Percentiles rank a stretch among this genome's conserved stretches.
Evolutionary conservation across 148 eudicot genomes (phyloP).

Genomic region (Rhododendron vialii): DNA sequence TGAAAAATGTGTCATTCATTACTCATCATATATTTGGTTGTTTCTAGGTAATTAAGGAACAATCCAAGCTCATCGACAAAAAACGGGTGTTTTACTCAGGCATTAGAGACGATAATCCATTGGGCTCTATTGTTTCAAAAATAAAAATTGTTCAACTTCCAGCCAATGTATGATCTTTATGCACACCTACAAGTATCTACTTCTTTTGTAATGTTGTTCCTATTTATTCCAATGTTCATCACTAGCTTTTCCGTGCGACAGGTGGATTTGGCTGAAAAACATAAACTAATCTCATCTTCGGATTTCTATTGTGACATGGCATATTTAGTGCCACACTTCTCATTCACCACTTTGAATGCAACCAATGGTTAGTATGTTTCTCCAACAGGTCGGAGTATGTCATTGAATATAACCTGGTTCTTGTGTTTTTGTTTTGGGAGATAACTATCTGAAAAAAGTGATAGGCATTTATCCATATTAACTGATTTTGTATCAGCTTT

Average conservation of each 20-base stretch:
- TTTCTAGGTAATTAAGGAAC: slow-evolving; percentile 25
- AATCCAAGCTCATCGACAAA: slow-evolving; percentile 18
- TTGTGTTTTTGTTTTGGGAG: neutral
- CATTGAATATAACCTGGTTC: neutral
- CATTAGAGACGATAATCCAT: slow-evolving; percentile 28
- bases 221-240: neutral
- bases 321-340: slow-evolving; percentile 33
- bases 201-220: neutral
- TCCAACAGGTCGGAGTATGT: neutral
- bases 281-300: slow-evolving; percentile 11
- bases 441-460: neutral
- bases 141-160: slow-evolving; percentile 16
- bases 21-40: neutral
- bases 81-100: slow-evolving; percentile 27
- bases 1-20: neutral
- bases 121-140: slow-evolving; percentile 17
- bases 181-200: neutral
- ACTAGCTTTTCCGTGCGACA: neutral
- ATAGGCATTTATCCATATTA: neutral
- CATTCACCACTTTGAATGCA: slow-evolving; percentile 26
- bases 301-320: slow-evolving; percentile 41
- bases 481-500: neutral
- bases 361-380: slow-evolving; percentile 7
- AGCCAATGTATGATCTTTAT: slow-evolving; percentile 15
- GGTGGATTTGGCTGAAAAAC: slow-evolving; percentile 18